phyloP scores from a whole-genome alignment of 352 stramenopile genomes.

The Pseudoperonospora humuli region DNA sequence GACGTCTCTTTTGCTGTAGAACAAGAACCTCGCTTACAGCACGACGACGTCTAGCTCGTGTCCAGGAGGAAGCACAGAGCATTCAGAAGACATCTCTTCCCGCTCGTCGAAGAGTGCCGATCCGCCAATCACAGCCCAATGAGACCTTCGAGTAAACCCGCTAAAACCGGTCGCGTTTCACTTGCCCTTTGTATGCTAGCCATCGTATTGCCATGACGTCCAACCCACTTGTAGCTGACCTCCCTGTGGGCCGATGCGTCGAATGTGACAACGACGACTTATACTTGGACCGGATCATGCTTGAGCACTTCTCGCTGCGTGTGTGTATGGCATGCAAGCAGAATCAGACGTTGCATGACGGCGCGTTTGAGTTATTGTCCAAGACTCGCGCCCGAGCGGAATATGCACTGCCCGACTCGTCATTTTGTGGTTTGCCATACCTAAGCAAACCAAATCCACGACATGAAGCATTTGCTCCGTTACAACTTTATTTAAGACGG shows the following conservation, averaged over 20 bases:
- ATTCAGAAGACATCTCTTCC: too few relatives aligned
- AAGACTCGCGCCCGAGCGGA: slow-evolving; percentile 50
- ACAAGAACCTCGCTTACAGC: too few relatives aligned
- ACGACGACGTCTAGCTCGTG: too few relatives aligned
- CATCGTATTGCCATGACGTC: slow-evolving; percentile 1
- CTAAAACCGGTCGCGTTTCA: too few relatives aligned
- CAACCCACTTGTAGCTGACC: too few relatives aligned
- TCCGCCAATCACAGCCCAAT: too few relatives aligned
- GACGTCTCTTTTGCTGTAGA: too few relatives aligned
- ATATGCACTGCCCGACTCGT: slow-evolving; percentile 55
- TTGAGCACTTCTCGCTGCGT: slow-evolving; percentile 41
- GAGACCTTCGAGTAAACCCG: too few relatives aligned
- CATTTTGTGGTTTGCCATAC: slow-evolving; percentile 39
- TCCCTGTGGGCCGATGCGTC: slow-evolving; percentile 31
- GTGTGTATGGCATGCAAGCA: slow-evolving; percentile 67
- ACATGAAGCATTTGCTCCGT: slow-evolving; percentile 53
- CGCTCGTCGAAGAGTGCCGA: too few relatives aligned
- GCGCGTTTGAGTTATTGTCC: slow-evolving; percentile 52
- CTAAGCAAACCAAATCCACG: slow-evolving; percentile 53
- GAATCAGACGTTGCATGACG: slow-evolving; percentile 36
- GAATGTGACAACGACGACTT: slow-evolving; percentile 44
- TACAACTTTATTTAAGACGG: slow-evolving; percentile 59
- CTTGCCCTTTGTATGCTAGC: too few relatives aligned
- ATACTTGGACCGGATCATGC: slow-evolving; percentile 40
- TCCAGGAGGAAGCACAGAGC: too few relatives aligned